Conservation (phyloP, 495 filamentous ascomycete genomes). For the Pseudoneurospora amorphoporcata region DNA sequence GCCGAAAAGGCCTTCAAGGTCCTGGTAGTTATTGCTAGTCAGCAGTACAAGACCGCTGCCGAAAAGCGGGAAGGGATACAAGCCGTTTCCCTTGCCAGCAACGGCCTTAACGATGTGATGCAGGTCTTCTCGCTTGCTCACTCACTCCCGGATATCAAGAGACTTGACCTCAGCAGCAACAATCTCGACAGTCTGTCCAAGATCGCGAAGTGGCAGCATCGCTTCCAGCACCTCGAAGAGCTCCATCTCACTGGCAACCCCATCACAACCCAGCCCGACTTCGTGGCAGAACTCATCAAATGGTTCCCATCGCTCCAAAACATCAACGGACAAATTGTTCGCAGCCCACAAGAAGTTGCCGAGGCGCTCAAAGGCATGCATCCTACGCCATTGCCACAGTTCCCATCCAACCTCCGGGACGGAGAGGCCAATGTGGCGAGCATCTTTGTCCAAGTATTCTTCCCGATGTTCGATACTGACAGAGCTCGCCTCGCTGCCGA, state of each 20-base stretch:
- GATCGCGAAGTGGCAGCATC: conserved; percentile 67
- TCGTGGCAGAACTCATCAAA: conserved; percentile 58
- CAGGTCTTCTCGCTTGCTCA: conserved; percentile 61
- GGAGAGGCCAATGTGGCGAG: conserved; percentile 57
- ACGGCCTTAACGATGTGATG: conserved; percentile 57
- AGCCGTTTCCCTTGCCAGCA: conserved; percentile 68
- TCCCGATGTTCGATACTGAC: conserved; percentile 63
- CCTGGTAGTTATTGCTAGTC: conserved; percentile 70
- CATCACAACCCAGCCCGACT: conserved; percentile 49
- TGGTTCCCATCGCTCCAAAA: conserved; percentile 72
- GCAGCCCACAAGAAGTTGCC: conserved; percentile 57
- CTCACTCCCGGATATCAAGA: conserved; percentile 71
- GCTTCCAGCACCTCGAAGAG: conserved; percentile 67
- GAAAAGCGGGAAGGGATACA: conserved; percentile 62
- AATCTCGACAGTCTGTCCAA: conserved; percentile 56
- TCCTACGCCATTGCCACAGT: conserved; percentile 56
- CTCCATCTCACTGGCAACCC: conserved; percentile 70
- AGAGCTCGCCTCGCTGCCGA: conserved; percentile 48
- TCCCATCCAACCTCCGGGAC: conserved; percentile 63
- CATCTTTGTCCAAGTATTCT: conserved; percentile 65
- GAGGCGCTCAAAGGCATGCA: conserved; percentile 24
- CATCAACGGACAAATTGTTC: conserved; percentile 60
- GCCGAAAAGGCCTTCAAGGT: conserved; percentile 83
- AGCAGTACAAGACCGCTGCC: conserved; percentile 52
- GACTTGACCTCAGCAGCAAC: conserved; percentile 77